Evolutionary conservation across 2,329 filamentous ascomycete genomes (phyloP).

Genomic region (Penicillium sclerotiorum): DNA sequence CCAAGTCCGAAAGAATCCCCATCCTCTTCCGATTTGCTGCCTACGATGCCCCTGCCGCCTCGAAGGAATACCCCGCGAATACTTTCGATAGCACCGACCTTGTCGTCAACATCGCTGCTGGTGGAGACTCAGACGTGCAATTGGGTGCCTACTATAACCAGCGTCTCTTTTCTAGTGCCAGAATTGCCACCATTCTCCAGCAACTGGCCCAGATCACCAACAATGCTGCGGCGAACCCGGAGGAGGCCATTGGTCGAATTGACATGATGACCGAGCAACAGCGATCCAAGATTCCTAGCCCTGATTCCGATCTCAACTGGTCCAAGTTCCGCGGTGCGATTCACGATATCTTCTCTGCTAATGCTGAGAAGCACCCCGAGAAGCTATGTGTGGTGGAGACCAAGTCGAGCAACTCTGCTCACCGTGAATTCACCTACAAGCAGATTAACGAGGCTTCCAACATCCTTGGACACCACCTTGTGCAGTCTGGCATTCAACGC

Average conservation of each 20-base stretch:
- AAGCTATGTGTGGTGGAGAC: slow-evolving; percentile 70
- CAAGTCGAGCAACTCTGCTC: slow-evolving; percentile 51
- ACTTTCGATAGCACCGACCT: slow-evolving; percentile 49
- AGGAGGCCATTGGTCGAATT: slow-evolving; percentile 46
- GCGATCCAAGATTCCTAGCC: slow-evolving; percentile 31
- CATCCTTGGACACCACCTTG: slow-evolving; percentile 75
- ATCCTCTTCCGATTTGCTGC: slow-evolving; percentile 52
- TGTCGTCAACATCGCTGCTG: slow-evolving; percentile 42
- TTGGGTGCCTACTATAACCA: slow-evolving; percentile 49
- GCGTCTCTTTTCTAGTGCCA: slow-evolving; percentile 49
- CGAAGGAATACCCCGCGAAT: slow-evolving; percentile 45
- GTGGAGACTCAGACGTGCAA: slow-evolving; percentile 28
- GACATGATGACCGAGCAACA: slow-evolving; percentile 45
- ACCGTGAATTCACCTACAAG: slow-evolving; percentile 75
- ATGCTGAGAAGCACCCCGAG: slow-evolving; percentile 68
- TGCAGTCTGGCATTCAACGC: slow-evolving; percentile 69
- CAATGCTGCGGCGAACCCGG: slow-evolving; percentile 43
- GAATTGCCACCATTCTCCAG: slow-evolving; percentile 47
- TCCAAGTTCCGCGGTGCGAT: slow-evolving; percentile 49
- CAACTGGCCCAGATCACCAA: slow-evolving; percentile 46
- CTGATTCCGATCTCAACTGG: slow-evolving; percentile 50
- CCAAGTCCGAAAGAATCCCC: slow-evolving; percentile 42
- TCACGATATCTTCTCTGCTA: slow-evolving; percentile 47
- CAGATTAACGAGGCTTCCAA: slow-evolving; percentile 88
- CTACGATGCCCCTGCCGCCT: slow-evolving; percentile 48